Conservation (phyloP, 495 filamentous ascomycete genomes). For the Neohortaea acidophila region DNA sequence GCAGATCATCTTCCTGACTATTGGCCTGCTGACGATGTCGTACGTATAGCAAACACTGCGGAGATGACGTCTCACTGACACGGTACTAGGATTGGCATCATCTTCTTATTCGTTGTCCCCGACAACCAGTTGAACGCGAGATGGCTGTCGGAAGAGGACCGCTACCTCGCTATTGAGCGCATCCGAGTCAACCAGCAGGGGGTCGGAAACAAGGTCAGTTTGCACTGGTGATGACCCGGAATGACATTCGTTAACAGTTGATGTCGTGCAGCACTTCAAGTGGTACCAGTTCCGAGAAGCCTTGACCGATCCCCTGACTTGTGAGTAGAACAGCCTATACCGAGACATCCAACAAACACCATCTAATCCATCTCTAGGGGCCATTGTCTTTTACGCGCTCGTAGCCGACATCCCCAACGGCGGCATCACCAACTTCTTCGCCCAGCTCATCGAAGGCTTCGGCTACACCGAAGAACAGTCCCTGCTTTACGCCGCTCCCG, state of each 20-base stretch:
- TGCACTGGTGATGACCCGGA: too few species aligned
- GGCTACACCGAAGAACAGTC: slow-evolving; percentile 43
- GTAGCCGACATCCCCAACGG: slow-evolving; percentile 43
- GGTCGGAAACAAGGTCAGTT: slow-evolving; percentile 24
- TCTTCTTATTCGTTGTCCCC: slow-evolving; percentile 49
- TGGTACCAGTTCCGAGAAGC: slow-evolving; percentile 28
- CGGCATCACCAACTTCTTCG: slow-evolving; percentile 60
- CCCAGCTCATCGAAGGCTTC: slow-evolving; percentile 46
- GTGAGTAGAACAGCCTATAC: too few species aligned
- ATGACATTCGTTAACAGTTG: too few species aligned
- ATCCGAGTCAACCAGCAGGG: slow-evolving; percentile 27
- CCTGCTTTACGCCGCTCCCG: slow-evolving; percentile 50
- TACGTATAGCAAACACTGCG: too few species aligned
- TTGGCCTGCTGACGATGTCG: slow-evolving; percentile 44
- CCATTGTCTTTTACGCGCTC: slow-evolving; percentile 47
- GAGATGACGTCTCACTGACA: too few species aligned
- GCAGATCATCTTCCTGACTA: slow-evolving; percentile 56
- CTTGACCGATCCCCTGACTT: slow-evolving; percentile 28
- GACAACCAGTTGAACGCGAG: slow-evolving; percentile 55
- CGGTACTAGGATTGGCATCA: slow-evolving; percentile 39
- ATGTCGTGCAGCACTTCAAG: slow-evolving; percentile 19
- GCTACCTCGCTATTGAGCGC: slow-evolving; percentile 29
- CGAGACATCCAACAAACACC: too few species aligned
- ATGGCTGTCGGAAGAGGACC: slow-evolving; percentile 49
- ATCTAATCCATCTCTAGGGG: too few species aligned